Evolutionary conservation across 805 yeast species (phyloP), one percentile per base, ranked within the genome.

Genomic region (Pichia deserticola): DNA sequence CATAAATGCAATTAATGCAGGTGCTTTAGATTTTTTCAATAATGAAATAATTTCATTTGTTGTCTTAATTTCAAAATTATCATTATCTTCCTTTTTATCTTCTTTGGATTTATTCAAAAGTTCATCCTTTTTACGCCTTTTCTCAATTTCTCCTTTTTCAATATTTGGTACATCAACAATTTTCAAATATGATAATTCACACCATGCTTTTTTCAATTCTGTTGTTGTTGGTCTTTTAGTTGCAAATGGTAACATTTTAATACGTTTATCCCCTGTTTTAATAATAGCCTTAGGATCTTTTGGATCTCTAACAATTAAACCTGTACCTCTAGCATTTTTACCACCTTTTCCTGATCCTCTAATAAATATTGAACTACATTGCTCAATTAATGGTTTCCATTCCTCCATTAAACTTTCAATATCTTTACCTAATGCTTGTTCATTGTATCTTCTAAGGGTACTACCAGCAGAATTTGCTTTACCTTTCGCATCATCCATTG

Each of bases 391-490:
- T 0, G 67, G 61, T 53, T 73, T 74, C 98, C 99, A 93, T 15
- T 69, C 66, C 4, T 61, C 64, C 41, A 93, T 62, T 42, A 90
- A 65, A 36, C 80, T 84, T 50, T 84, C 75, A n/a, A 93, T 81
- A 54, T 93, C 99, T 47, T 76, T 74, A 49, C 78, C 78, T 50
- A 93, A 72, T 1, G 92, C 92, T 50, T 81, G 84, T 66, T 93
- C 99, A 60, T 90, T 92, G 59, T 89, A 82, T 53, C 99, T 75
- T 70, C 99, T 81, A 42, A 93, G 74, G 48, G 81, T 80, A 1
- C 97, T 85, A 46, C 99, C 99, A 0, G 97, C 99, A 29, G 97
- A 89, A 54, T 89, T 89, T 7, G 98, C 98, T 63, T 90, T 92
- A 5, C 99, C 98, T 56, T 85, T 79, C 1, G 96, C 86, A 60